A percentile compares a stretch with the other conserved stretches of the same genome.
Evolutionary conservation across 139 green algal species (phyloP).

Genomic region (Micromonas pusilla): DNA sequence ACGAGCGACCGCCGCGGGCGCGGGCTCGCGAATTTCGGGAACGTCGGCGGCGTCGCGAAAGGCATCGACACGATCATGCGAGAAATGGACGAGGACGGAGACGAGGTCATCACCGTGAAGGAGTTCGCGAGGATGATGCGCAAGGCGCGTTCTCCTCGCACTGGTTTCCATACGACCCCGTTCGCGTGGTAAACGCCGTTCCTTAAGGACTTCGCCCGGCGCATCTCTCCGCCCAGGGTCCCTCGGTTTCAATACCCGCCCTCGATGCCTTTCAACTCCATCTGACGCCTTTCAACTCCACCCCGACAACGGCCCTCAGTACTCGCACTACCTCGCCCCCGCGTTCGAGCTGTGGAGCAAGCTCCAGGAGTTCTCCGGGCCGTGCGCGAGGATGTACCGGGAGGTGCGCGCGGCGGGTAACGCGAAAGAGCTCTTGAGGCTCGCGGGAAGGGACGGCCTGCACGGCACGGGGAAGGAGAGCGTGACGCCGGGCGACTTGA

Average conservation of each 20-base stretch:
- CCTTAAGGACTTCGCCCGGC: too few species aligned
- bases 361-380: background rate
- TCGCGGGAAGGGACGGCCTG: background rate
- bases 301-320: too few species aligned
- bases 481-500: too few species aligned
- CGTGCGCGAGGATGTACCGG: background rate
- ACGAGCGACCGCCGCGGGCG: background rate
- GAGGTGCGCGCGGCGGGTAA: background rate
- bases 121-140: background rate
- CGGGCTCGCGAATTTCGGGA: background rate
- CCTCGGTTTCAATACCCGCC: too few species aligned
- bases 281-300: too few species aligned
- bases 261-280: too few species aligned
- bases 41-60: background rate
- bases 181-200: too few species aligned
- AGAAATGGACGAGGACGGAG: background rate
- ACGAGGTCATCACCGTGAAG: background rate
- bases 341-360: constrained; percentile 7
- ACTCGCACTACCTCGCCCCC: background rate
- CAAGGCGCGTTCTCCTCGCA: too few species aligned
- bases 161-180: too few species aligned
- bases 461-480: background rate
- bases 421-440: background rate
- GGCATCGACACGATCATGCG: background rate
- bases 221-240: too few species aligned